phyloP scores from a whole-genome alignment of 2,329 filamentous ascomycete genomes.

The Xylariaceae sp. region DNA sequence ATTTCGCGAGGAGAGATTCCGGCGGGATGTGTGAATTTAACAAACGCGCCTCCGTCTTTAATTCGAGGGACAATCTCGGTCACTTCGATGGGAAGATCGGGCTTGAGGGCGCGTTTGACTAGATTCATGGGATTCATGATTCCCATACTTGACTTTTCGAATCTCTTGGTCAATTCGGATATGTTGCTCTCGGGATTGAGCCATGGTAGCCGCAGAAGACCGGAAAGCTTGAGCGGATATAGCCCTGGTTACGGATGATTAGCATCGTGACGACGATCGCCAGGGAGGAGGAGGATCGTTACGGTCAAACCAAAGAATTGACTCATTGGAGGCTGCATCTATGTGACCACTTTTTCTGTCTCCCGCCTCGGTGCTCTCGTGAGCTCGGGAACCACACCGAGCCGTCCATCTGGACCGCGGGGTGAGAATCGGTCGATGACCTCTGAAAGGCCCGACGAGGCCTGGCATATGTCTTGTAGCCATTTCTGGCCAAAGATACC shows the following conservation, averaged over 20 bases:
- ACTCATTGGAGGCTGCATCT: constrained; percentile 68
- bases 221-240: constrained; percentile 70
- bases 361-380: constrained; percentile 39
- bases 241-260: constrained; percentile 55
- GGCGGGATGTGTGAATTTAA: constrained; percentile 48
- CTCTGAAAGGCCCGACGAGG: constrained; percentile 31
- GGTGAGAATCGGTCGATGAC: constrained; percentile 15
- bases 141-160: constrained; percentile 48
- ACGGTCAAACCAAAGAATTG: constrained; percentile 89
- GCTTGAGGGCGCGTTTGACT: constrained; percentile 60
- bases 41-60: constrained; percentile 89
- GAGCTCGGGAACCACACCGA: constrained; percentile 24
- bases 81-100: constrained; percentile 61
- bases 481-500: constrained; percentile 4
- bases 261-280: background rate
- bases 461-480: constrained; percentile 27
- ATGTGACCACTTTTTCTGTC: constrained; percentile 79
- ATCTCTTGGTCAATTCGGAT: constrained; percentile 46
- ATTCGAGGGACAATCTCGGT: constrained; percentile 78
- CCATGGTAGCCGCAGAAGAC: constrained; percentile 44
- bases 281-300: constrained; percentile 27
- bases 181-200: constrained; percentile 45
- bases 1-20: constrained; percentile 48
- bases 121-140: constrained; percentile 50
- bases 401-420: constrained; percentile 19